Conservation (phyloP, 345 rosid species). For the Lumnitzera littorea region DNA sequence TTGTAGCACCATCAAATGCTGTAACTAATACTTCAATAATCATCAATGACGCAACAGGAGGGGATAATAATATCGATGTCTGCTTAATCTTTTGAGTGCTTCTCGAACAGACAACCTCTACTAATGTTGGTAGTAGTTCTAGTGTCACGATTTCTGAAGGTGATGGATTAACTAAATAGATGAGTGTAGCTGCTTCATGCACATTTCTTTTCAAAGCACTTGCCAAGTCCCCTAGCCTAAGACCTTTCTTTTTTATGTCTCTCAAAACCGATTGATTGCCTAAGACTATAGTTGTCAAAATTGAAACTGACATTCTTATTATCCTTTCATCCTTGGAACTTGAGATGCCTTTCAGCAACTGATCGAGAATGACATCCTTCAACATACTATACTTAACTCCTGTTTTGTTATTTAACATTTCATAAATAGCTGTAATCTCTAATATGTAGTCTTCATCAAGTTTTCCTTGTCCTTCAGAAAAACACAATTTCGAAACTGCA, state of each 20-base stretch:
- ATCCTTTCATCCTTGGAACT: slow-evolving; percentile 63
- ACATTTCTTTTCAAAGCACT: slow-evolving; percentile 66
- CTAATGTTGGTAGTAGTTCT: slow-evolving; percentile 74
- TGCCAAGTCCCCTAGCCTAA: slow-evolving; percentile 53
- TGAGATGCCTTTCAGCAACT: slow-evolving; percentile 59
- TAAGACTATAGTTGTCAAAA: slow-evolving; percentile 54
- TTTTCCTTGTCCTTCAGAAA: slow-evolving; percentile 40
- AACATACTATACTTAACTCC: slow-evolving; percentile 58
- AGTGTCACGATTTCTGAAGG: slow-evolving; percentile 72
- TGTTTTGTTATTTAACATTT: slow-evolving; percentile 49
- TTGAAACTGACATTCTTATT: slow-evolving; percentile 57
- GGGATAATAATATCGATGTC: slow-evolving; percentile 41
- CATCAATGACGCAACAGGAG: slow-evolving; percentile 82
- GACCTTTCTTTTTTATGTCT: slow-evolving; percentile 67
- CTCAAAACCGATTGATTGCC: slow-evolving; percentile 44
- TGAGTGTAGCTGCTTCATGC: slow-evolving; percentile 73
- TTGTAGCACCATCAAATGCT: slow-evolving; percentile 72
- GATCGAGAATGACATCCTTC: slow-evolving; percentile 68
- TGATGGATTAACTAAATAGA: slow-evolving; percentile 73
- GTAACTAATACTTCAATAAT: slow-evolving; percentile 78
- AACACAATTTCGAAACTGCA: slow-evolving; percentile 43
- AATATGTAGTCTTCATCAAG: slow-evolving; percentile 47
- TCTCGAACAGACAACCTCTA: slow-evolving; percentile 59
- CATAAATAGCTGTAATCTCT: slow-evolving; percentile 55
- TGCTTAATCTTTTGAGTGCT: slow-evolving; percentile 25